Conservation (phyloP, 306 rosid genomes). For the Gillenia trifoliata region DNA sequence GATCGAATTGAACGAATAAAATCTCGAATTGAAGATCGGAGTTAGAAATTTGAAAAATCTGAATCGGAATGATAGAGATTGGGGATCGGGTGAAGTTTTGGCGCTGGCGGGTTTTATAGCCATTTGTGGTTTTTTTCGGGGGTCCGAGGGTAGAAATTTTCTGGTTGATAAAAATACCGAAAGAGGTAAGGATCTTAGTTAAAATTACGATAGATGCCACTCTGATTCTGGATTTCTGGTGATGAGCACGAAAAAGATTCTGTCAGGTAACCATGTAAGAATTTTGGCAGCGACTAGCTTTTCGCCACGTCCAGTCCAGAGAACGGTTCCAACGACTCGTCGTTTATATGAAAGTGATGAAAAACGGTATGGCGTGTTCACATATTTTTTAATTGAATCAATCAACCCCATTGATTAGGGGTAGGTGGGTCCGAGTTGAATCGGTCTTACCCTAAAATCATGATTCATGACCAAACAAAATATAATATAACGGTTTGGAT, state of each 20-base stretch:
- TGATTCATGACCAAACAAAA: too few species aligned
- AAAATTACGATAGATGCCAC: constrained; percentile 11
- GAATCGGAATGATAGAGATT: not conserved
- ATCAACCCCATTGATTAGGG: not conserved
- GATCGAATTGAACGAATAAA: constrained; percentile 2
- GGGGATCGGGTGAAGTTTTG: constrained; percentile 11
- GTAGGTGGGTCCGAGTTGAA: too few species aligned
- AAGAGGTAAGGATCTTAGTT: constrained; percentile 1
- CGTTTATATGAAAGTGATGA: not conserved
- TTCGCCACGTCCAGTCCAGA: not conserved
- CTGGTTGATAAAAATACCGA: not conserved
- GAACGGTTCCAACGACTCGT: not conserved
- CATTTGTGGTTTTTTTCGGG: constrained; percentile 2
- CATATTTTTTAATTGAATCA: too few species aligned
- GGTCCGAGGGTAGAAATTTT: not conserved
- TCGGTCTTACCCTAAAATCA: too few species aligned
- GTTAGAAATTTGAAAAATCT: constrained; percentile 7
- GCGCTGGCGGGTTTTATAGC: not conserved
- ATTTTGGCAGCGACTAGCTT: not conserved
- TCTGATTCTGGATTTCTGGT: not conserved
- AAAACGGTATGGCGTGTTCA: not conserved
- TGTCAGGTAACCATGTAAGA: not conserved
- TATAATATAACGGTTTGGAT: too few species aligned
- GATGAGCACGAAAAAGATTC: not conserved
- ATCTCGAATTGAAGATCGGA: not conserved